Evolutionary conservation across 169 alveolate genomes (phyloP).

Genomic region (Plasmodium vinckei): DNA sequence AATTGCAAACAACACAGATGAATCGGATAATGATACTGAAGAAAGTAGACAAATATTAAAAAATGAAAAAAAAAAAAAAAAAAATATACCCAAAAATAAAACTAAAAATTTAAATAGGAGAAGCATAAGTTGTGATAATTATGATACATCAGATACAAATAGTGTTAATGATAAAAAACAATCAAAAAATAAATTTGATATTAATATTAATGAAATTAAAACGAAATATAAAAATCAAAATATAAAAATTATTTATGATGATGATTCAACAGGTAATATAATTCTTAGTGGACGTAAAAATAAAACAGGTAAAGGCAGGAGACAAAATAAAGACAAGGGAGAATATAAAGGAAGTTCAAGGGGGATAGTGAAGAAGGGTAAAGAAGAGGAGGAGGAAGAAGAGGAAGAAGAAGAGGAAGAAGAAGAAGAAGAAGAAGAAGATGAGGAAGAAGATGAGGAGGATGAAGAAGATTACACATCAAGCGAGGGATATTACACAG

Average conservation of each 20-base stretch:
- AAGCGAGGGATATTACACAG: background rate
- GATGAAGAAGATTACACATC: conserved; percentile 9
- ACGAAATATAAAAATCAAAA: conserved; percentile 61
- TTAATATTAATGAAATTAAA: conserved; percentile 56
- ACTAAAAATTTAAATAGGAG: conserved; percentile 34
- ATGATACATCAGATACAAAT: conserved; percentile 14
- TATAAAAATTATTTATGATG: conserved; percentile 69
- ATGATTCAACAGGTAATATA: conserved; percentile 3
- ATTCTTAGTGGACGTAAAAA: too few relatives aligned
- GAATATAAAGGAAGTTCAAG: background rate
- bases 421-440: conserved; percentile 2
- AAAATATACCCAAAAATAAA: conserved; percentile 10
- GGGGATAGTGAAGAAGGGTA: background rate
- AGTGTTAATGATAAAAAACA: background rate
- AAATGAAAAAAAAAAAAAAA: conserved; percentile 9
- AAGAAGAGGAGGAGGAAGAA: background rate
- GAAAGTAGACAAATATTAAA: background rate
- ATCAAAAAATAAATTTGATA: conserved; percentile 37
- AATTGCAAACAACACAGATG: conserved; percentile 5
- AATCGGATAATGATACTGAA: conserved; percentile 20
- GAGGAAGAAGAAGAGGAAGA: background rate
- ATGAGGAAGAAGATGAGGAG: conserved; percentile 2
- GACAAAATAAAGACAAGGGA: conserved; percentile 2
- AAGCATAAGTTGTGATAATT: conserved; percentile 51
- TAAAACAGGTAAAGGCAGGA: conserved; percentile 19